phyloP scores from a whole-genome alignment of 345 rosid genomes.

The Sonneratia alba region DNA sequence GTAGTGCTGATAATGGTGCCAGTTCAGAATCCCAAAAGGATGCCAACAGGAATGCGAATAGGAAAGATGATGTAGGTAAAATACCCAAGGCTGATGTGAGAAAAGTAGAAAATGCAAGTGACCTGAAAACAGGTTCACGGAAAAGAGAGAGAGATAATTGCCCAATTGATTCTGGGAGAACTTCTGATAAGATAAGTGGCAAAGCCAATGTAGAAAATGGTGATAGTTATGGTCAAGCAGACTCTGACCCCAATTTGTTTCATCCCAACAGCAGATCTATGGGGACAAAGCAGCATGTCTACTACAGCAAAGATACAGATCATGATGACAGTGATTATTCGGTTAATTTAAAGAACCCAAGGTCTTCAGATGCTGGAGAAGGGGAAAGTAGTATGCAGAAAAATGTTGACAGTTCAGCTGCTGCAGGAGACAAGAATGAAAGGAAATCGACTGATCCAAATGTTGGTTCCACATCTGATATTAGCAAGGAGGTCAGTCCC shows the following conservation, averaged over 20 bases:
- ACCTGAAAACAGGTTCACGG: conserved; percentile 16
- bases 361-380: conserved; percentile 11
- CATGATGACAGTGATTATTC: conserved; percentile 22
- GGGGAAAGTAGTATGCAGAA: conserved; percentile 11
- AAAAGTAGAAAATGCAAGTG: conserved; percentile 14
- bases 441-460: conserved; percentile 13
- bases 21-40: no score
- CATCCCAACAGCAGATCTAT: conserved; percentile 34
- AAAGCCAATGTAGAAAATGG: conserved; percentile 18
- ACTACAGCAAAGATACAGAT: conserved; percentile 18
- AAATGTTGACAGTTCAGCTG: conserved; percentile 6
- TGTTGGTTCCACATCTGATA: conserved; percentile 7
- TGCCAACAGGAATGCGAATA: background rate
- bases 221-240: conserved; percentile 12
- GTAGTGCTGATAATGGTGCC: no score
- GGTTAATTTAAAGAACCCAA: conserved; percentile 28
- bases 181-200: conserved; percentile 24
- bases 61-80: conserved; percentile 12
- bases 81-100: conserved; percentile 15
- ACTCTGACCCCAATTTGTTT: conserved; percentile 12
- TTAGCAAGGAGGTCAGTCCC: background rate
- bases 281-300: conserved; percentile 35
- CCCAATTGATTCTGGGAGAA: conserved; percentile 24
- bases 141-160: conserved; percentile 29
- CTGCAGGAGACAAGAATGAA: conserved; percentile 18